Percentiles rank a stretch among this genome's conserved stretches.
These are phyloP conservation scores for Pinus tabuliformis DNA, from an alignment of 75 land plant genomes.

Conservation along the genomic window DNA sequence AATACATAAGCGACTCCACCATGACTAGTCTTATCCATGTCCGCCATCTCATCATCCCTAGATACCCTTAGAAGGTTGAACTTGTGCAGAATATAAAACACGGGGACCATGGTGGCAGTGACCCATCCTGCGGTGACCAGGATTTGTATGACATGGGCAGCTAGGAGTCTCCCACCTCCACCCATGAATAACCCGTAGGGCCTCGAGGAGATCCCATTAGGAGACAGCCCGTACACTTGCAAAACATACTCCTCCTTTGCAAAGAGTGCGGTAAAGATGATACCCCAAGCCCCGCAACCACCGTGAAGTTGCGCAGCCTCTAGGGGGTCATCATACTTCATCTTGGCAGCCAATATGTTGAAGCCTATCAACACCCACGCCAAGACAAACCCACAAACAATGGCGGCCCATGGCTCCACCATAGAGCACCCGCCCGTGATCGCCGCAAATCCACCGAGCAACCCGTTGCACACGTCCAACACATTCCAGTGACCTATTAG, in stretches of 20 bases:
- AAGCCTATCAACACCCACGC: constrained; percentile 73
- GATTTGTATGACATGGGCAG: constrained; percentile 44
- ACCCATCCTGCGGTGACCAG: constrained; percentile 52
- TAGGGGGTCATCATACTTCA: constrained; percentile 3
- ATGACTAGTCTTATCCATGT: constrained; percentile 64
- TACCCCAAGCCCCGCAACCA: constrained; percentile 89
- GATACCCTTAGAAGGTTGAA: constrained; percentile 41
- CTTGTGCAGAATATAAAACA: constrained; percentile 41
- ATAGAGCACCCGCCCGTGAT: constrained; percentile 77
- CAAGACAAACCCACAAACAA: constrained; percentile 66
- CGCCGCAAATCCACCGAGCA: constrained; percentile 81
- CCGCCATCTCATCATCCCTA: constrained; percentile 54
- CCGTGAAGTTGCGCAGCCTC: constrained; percentile 93
- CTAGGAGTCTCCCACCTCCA: constrained; percentile 52
- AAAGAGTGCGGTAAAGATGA: constrained; percentile 73
- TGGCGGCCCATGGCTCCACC: constrained; percentile 81
- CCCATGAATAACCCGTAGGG: constrained; percentile 69
- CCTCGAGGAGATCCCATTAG: background rate
- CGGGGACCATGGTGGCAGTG: constrained; percentile 49
- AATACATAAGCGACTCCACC: constrained; percentile 47
- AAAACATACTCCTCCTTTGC: constrained; percentile 60
- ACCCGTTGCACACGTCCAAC: constrained; percentile 83
- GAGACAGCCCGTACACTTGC: constrained; percentile 18
- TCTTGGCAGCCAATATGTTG: constrained; percentile 45
- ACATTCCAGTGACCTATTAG: constrained; percentile 80